These are phyloP conservation scores for Colletotrichum tabaci DNA, from an alignment of 2,329 filamentous ascomycete species.

Conservation along the genomic window DNA sequence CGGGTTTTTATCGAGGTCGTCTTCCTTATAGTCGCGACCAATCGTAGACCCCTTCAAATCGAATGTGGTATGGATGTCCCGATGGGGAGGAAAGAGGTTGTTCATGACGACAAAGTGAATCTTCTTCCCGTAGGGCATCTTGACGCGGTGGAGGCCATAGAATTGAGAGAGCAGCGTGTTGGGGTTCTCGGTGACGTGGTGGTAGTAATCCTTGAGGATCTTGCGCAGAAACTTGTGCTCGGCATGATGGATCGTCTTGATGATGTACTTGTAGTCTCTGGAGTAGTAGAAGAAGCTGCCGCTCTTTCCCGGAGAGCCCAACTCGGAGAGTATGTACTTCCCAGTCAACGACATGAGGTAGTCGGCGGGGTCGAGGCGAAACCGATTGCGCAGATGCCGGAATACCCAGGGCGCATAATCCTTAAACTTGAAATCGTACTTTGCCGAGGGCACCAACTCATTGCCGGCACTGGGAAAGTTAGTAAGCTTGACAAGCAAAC, in stretches of 20 bases:
- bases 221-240: slow-evolving; percentile 91
- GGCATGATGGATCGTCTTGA: slow-evolving; percentile 98
- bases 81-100: slow-evolving; percentile 96
- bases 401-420: slow-evolving; percentile 99
- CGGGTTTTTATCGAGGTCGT: slow-evolving; percentile 89
- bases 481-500: slow-evolving; percentile 49
- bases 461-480: slow-evolving; percentile 82
- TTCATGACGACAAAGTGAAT: slow-evolving; percentile 99
- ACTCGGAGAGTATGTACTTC: slow-evolving; percentile 98
- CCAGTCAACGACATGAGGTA: slow-evolving; percentile 98
- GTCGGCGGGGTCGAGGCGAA: slow-evolving; percentile 94
- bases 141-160: slow-evolving; percentile 96
- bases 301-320: slow-evolving; percentile 97
- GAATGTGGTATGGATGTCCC: slow-evolving; percentile 97
- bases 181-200: slow-evolving; percentile 92
- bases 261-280: slow-evolving; percentile 99
- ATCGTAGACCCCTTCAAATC: slow-evolving; percentile 97
- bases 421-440: slow-evolving; percentile 99
- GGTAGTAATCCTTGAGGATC: slow-evolving; percentile 92
- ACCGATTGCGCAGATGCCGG: slow-evolving; percentile 87
- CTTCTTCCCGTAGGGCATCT: slow-evolving; percentile 98
- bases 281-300: slow-evolving; percentile 99
- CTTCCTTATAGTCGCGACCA: slow-evolving; percentile 91
- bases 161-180: slow-evolving; percentile 98
- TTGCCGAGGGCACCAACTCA: slow-evolving; percentile 95